A percentile compares a stretch with the other conserved stretches of the same genome.
phyloP scores from a whole-genome alignment of 2,329 filamentous ascomycete species.

The Didymella exigua region DNA sequence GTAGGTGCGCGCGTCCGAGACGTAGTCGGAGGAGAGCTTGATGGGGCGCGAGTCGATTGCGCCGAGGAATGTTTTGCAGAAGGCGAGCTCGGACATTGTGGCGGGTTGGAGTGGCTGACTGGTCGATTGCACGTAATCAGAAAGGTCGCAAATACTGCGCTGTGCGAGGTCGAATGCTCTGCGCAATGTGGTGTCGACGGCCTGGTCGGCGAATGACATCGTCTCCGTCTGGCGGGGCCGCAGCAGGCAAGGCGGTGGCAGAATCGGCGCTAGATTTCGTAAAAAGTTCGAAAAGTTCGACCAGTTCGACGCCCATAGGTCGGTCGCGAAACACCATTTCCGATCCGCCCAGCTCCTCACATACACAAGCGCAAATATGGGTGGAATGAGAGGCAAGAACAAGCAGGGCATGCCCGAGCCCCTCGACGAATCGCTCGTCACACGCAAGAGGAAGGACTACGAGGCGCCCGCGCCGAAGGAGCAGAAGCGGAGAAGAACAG shows the following conservation, averaged over 20 bases:
- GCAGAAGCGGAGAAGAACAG: constrained; percentile 65
- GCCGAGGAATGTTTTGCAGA: constrained; percentile 82
- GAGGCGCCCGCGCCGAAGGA: constrained; percentile 54
- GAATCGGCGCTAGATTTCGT: too few relatives aligned
- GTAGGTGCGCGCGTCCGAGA: constrained; percentile 82
- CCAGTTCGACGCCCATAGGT: constrained; percentile 23
- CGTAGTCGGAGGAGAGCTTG: constrained; percentile 87
- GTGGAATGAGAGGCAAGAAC: constrained; percentile 88
- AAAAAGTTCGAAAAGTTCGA: too few relatives aligned
- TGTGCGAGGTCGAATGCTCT: background rate
- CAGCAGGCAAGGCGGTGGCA: too few relatives aligned
- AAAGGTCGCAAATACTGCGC: background rate
- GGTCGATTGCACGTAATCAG: background rate
- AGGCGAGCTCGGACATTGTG: constrained; percentile 69
- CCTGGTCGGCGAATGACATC: constrained; percentile 37
- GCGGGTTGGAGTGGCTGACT: background rate
- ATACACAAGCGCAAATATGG: constrained; percentile 62
- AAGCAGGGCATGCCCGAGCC: constrained; percentile 89
- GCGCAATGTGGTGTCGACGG: constrained; percentile 10
- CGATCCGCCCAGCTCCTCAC: constrained; percentile 3
- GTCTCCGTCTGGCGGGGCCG: constrained; percentile 11
- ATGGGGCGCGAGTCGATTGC: constrained; percentile 77
- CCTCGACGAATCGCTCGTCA: constrained; percentile 75
- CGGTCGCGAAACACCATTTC: constrained; percentile 16
- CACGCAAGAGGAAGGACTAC: constrained; percentile 85